Evolutionary conservation across 345 rosid genomes (phyloP).

Genomic region (Diplotaxis tenuifolia): DNA sequence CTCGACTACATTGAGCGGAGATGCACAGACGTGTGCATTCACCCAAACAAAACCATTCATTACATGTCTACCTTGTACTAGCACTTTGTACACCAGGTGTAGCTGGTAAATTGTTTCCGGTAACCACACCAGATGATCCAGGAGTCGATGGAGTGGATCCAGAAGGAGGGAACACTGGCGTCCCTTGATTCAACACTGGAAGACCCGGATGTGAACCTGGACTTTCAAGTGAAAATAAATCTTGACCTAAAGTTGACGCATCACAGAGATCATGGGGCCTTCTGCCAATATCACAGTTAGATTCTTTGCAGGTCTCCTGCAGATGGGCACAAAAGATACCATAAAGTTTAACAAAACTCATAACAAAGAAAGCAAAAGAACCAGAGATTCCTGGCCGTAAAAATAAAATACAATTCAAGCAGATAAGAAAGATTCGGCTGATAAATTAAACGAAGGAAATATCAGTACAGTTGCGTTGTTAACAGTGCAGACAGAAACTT

Average conservation of each 20-base stretch:
- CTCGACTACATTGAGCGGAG: not conserved
- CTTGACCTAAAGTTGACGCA: slow-evolving; percentile 57
- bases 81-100: slow-evolving; percentile 61
- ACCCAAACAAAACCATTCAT: slow-evolving; percentile 17
- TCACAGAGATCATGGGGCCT: slow-evolving; percentile 98
- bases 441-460: not conserved
- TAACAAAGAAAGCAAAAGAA: slow-evolving; percentile 8
- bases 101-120: slow-evolving; percentile 54
- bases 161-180: slow-evolving; percentile 60
- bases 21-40: slow-evolving; percentile 15
- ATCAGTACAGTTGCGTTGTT: not conserved
- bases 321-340: slow-evolving; percentile 16
- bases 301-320: slow-evolving; percentile 56
- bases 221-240: slow-evolving; percentile 55
- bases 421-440: slow-evolving; percentile 10
- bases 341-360: slow-evolving; percentile 6
- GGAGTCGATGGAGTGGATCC: slow-evolving; percentile 62
- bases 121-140: slow-evolving; percentile 63
- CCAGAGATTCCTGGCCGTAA: slow-evolving; percentile 7
- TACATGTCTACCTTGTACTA: slow-evolving; percentile 37
- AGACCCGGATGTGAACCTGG: slow-evolving; percentile 62
- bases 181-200: slow-evolving; percentile 63
- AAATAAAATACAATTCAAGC: not conserved
- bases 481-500: slow-evolving; percentile 14
- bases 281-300: slow-evolving; percentile 37